Percentiles rank a stretch among this genome's conserved stretches.
phyloP scores from a whole-genome alignment of 2,329 filamentous ascomycete genomes.

The Ilyonectria robusta region DNA sequence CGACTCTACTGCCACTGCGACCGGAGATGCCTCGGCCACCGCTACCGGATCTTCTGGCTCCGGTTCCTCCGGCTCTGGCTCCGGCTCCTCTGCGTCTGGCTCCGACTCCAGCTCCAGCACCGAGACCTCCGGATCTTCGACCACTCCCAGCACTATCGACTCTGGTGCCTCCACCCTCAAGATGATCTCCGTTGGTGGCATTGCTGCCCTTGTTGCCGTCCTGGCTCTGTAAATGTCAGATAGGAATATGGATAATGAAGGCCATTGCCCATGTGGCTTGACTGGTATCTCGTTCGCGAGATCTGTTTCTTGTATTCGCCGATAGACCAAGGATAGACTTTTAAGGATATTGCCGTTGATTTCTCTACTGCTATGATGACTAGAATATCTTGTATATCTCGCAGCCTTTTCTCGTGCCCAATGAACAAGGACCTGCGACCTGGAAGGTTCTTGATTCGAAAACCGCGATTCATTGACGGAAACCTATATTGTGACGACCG shows the following conservation, averaged over 20 bases:
- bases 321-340: conserved; percentile 49
- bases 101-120: conserved; percentile 20
- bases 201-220: conserved; percentile 41
- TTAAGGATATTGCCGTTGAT: conserved; percentile 39
- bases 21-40: not conserved
- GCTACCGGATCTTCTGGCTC: conserved; percentile 15
- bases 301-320: conserved; percentile 49
- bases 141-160: conserved; percentile 34
- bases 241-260: conserved; percentile 43
- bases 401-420: not conserved
- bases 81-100: conserved; percentile 14
- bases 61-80: conserved; percentile 24
- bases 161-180: conserved; percentile 38
- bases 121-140: conserved; percentile 19
- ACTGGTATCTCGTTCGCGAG: conserved; percentile 42
- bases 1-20: not conserved
- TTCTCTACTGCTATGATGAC: conserved; percentile 26
- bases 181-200: conserved; percentile 35
- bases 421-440: not conserved
- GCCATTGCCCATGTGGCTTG: conserved; percentile 45
- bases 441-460: not conserved
- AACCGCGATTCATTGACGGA: not conserved
- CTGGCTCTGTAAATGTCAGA: conserved; percentile 45
- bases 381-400: not conserved
- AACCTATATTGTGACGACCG: not conserved